Conservation (phyloP, 2,329 filamentous ascomycete genomes). For the Fusarium xyrophilum region DNA sequence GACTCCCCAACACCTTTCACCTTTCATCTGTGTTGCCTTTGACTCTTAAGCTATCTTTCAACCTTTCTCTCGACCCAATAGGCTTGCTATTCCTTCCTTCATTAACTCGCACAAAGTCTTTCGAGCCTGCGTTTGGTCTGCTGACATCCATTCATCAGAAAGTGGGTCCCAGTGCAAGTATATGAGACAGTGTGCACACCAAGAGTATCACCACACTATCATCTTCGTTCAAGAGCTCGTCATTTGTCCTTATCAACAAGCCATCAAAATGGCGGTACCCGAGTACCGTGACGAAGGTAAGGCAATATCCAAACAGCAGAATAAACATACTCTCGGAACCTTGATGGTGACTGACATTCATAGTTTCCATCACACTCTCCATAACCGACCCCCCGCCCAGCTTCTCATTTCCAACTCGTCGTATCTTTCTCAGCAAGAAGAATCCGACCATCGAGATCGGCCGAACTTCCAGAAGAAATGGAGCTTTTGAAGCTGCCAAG, state of each 20-base stretch:
- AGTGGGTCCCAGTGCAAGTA: constrained; percentile 3
- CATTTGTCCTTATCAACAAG: background rate
- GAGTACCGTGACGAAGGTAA: constrained; percentile 41
- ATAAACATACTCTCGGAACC: background rate
- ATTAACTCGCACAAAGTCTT: background rate
- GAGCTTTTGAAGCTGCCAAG: constrained; percentile 43
- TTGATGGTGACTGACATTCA: constrained; percentile 17
- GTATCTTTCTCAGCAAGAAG: constrained; percentile 45
- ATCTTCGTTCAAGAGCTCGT: background rate
- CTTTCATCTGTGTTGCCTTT: constrained; percentile 17
- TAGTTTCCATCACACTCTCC: constrained; percentile 45
- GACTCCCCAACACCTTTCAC: constrained; percentile 35
- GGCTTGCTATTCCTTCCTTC: background rate
- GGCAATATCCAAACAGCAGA: background rate
- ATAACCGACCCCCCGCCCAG: constrained; percentile 31
- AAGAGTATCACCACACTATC: constrained; percentile 4
- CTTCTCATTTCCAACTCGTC: constrained; percentile 39
- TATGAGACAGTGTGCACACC: background rate
- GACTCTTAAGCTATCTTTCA: constrained; percentile 4
- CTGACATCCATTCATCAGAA: constrained; percentile 18
- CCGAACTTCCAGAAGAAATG: constrained; percentile 53
- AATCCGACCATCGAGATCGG: constrained; percentile 49
- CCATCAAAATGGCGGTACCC: constrained; percentile 32
- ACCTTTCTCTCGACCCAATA: background rate
- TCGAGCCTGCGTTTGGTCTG: constrained; percentile 10